Base-by-base conservation (phyloP, 1,284 basidiomycete species). In the Phellopilus nigrolimitatus region DNA sequence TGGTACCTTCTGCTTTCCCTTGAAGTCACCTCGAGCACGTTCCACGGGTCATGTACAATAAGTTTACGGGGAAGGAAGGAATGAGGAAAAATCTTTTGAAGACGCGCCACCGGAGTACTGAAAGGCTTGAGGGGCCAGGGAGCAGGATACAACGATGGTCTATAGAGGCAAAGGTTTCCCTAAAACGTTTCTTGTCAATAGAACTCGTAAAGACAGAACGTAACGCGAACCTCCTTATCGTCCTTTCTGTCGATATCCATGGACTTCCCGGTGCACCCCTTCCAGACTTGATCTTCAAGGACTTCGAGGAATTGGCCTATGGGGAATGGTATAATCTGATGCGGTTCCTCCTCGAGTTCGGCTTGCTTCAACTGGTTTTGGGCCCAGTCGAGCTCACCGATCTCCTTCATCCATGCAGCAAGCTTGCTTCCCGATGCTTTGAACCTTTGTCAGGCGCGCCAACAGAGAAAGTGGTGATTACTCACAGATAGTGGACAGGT, bases 351-450 rank as follows among this genome's bases (percentile, higher is more conserved):
- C 56, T 76, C 75, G 24, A 57, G 52, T 50, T 66, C 64, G 3
- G 69, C 69, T 62, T 66, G 68, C 37, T 51, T 59, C 1, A 76
- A 59, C 46, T 71, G 64, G 10, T 64, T 56, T 19, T 46, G 53
- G 0, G 70, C 69, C 0, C 10, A 49, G 1, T 68, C 63, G 7
- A 65, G 40, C 57, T 76, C 72, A 0, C 66, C 66, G 2, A 66
- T 38, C 4, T 47, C 50, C 42, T 64, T 62, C 65, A 70, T 66
- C 59, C 61, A 68, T n/a, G 56, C 59, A 3, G 61, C 53, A 9
- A 75, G 46, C 48, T 63, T 66, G 56, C 72, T 76, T 12, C 71
- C 66, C 3, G 67, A 68, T 41, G 67, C 49, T 50, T 37, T 15
- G n/a, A n/a, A 34, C 22, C 6, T 13, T n/a, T 31, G 12, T 40